Conservation (phyloP, 2,329 filamentous ascomycete species). For the Clarireedia paspali region DNA sequence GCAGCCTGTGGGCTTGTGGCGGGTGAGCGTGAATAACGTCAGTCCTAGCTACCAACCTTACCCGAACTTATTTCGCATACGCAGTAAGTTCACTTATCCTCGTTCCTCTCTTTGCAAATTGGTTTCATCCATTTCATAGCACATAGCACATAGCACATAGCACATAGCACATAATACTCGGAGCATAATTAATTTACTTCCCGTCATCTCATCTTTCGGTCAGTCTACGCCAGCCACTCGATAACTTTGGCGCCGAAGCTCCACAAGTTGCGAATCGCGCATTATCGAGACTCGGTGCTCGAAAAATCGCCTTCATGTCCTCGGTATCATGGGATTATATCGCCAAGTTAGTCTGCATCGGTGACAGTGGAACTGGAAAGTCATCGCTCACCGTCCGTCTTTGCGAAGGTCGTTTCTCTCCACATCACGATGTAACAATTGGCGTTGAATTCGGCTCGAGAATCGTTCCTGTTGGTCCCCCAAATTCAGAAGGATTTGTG, state of each 20-base stretch:
- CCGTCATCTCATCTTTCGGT: too few relatives aligned
- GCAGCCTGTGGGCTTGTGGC: too few relatives aligned
- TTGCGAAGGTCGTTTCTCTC: constrained; percentile 91
- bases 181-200: too few relatives aligned
- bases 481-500: constrained; percentile 45
- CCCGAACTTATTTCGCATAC: too few relatives aligned
- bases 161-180: too few relatives aligned
- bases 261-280: too few relatives aligned
- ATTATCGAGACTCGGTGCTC: background rate
- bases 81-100: background rate
- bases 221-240: too few relatives aligned
- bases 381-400: constrained; percentile 89
- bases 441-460: constrained; percentile 95
- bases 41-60: background rate
- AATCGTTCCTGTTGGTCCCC: constrained; percentile 84
- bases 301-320: constrained; percentile 36
- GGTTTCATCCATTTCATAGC: too few relatives aligned
- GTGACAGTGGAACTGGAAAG: constrained; percentile 94
- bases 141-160: too few relatives aligned
- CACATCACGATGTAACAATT: constrained; percentile 94
- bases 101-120: background rate
- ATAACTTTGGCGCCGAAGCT: too few relatives aligned
- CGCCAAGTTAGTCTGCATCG: constrained; percentile 95
- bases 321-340: constrained; percentile 91
- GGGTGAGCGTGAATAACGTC: background rate